Percentiles rank a stretch among this genome's conserved stretches.
phyloP scores from a whole-genome alignment of 2,329 filamentous ascomycete species.

The Lecanicillium sp. region DNA sequence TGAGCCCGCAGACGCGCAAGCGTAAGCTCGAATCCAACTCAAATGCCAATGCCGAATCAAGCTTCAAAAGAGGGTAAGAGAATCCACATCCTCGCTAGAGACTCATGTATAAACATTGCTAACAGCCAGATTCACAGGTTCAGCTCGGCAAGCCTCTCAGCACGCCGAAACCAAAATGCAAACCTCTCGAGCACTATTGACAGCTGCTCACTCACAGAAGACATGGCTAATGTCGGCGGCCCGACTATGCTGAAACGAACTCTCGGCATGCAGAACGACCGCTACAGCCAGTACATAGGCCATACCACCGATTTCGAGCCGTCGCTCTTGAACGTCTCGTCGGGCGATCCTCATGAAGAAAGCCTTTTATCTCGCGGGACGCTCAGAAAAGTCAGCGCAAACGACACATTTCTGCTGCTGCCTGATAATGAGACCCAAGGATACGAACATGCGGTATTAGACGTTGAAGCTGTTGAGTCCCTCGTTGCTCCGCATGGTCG shows the following conservation, averaged over 20 bases:
- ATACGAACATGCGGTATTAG: constrained; percentile 60
- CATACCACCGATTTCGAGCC: constrained; percentile 79
- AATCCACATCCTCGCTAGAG: constrained; percentile 1
- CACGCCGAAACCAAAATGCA: constrained; percentile 44
- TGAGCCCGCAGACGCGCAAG: constrained; percentile 69
- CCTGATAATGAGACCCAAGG: constrained; percentile 67
- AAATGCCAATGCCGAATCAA: constrained; percentile 50
- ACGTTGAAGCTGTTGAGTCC: constrained; percentile 65
- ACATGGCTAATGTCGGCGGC: constrained; percentile 63
- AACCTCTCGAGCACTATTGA: constrained; percentile 55
- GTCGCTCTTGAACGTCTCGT: constrained; percentile 71
- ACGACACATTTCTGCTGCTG: constrained; percentile 74
- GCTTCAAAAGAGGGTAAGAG: constrained; percentile 63
- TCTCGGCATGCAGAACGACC: constrained; percentile 68
- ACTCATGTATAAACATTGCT: constrained; percentile 1
- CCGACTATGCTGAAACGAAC: constrained; percentile 60
- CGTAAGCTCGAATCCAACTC: constrained; percentile 64
- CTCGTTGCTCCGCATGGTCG: constrained; percentile 72
- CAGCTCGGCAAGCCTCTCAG: constrained; percentile 50
- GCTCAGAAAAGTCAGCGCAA: constrained; percentile 67
- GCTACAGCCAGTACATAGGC: constrained; percentile 77
- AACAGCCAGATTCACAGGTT: constrained; percentile 14
- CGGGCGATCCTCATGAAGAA: constrained; percentile 75
- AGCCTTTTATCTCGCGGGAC: constrained; percentile 62
- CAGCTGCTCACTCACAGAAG: constrained; percentile 57